Base-by-base conservation (phyloP, 805 yeast species). In the Metschnikowia cerradonensis region DNA sequence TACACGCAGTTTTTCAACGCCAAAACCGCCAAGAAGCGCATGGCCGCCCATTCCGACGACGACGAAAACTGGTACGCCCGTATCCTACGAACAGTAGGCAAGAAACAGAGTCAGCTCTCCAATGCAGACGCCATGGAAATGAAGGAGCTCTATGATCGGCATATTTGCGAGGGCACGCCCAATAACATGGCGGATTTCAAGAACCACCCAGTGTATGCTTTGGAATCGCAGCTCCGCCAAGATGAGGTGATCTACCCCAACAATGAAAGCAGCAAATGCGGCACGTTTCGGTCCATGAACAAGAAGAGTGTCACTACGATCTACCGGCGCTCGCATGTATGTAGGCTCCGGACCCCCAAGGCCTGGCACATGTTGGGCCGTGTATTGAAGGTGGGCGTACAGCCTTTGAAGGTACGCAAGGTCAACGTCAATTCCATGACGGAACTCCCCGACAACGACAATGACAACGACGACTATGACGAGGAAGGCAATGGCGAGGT, bases 361-460 rank as follows among this genome's bases (percentile, higher is more conserved):
- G 90, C 87, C 1, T 94, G 98, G 98, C 88, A 84, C 61, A 77
- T 86, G 67, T 70, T 77, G 41, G 99, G 99, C 0, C 70, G 97
- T 19, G 76, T 83, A 0, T 65, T 94, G 35, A 88, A 83, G 59
- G 65, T 82, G 0, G 96, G 96, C 0, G 83, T 75, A 35, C 81
- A 82, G 54, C 86, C 94, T 0, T 61, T 83, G 57, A 81, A 84
- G 56, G 48, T 46, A 13, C 51, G 47, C 32, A 41, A 47, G 22
- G 41, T 50, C 3, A 45, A 41, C n/a, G 34, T 45, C 8, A 50
- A 50, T 22, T 35, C 47, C 6, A 33, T 50, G 37, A 67, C 74
- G 6, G 72, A 61, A 14, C 79, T 10, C 10, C 11, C 30, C 11
- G 11, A 26, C 4, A 26, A 26, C 30, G 30, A 10, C 4, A 26